Percentiles rank a stretch among this genome's conserved stretches.
Evolutionary conservation across 129 eudicot genomes (phyloP).

Genomic region (sunflower (Helianthus annuus)): DNA sequence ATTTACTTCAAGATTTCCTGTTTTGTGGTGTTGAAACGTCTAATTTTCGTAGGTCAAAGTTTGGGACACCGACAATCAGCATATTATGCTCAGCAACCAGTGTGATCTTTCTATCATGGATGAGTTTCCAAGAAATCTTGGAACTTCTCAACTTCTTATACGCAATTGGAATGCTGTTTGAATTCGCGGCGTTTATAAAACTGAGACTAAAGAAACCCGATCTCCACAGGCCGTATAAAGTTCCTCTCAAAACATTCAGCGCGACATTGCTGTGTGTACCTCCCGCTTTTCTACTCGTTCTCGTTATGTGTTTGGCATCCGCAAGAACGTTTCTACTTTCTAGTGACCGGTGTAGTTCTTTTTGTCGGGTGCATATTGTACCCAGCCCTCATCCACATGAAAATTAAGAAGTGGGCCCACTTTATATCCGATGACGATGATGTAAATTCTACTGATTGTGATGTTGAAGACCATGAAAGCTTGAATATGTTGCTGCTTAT

Average conservation of each 20-base stretch:
- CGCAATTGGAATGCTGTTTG: constrained; percentile 79
- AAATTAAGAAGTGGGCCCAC: constrained; percentile 48
- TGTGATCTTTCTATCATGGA: constrained; percentile 87
- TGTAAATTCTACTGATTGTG: constrained; percentile 24
- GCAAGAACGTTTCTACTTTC: constrained; percentile 45
- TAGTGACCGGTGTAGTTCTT: constrained; percentile 59
- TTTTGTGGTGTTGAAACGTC: background rate
- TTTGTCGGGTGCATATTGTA: constrained; percentile 55
- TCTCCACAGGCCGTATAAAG: constrained; percentile 81
- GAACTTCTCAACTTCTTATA: constrained; percentile 88
- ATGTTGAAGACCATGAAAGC: constrained; percentile 48
- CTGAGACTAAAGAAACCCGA: constrained; percentile 76
- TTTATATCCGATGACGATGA: constrained; percentile 36
- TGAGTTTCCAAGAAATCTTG: constrained; percentile 91
- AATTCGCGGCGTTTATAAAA: constrained; percentile 80
- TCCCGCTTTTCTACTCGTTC: constrained; percentile 64
- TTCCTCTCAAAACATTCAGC: constrained; percentile 73
- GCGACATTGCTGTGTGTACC: constrained; percentile 73
- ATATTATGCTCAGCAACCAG: constrained; percentile 90
- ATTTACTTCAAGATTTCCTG: background rate
- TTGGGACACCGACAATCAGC: constrained; percentile 83
- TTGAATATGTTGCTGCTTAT: too few relatives aligned
- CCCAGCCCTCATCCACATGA: constrained; percentile 42
- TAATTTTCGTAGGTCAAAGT: constrained; percentile 62
- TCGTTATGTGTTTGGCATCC: constrained; percentile 86